These are phyloP conservation scores for Phytophthora cryptogea DNA, from an alignment of 352 stramenopile genomes.

Conservation along the genomic window DNA sequence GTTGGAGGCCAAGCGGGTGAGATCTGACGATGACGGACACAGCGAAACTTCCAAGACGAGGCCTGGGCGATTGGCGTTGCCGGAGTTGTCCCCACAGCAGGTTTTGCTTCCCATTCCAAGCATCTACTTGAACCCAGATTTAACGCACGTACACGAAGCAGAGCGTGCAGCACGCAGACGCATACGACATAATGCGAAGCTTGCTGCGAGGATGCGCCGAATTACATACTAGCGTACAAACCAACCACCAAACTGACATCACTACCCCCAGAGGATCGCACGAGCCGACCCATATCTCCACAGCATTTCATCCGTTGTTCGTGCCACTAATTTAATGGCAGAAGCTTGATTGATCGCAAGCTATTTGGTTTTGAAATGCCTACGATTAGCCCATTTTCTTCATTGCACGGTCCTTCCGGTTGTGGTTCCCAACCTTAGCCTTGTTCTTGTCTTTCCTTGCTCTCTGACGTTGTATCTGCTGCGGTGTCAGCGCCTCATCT, in stretches of 20 bases:
- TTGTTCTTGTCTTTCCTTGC: constrained; percentile 78
- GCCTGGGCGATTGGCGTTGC: constrained; percentile 15
- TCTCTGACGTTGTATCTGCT: constrained; percentile 51
- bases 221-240: constrained; percentile 44
- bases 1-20: constrained; percentile 18
- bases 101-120: constrained; percentile 56
- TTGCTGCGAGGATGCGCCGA: constrained; percentile 45
- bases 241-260: neutral
- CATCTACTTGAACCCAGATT: constrained; percentile 63
- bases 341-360: neutral
- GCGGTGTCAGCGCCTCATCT: constrained; percentile 24
- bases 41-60: constrained; percentile 24
- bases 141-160: constrained; percentile 42
- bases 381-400: constrained; percentile 73
- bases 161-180: constrained; percentile 44
- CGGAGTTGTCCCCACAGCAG: constrained; percentile 39
- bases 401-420: constrained; percentile 81
- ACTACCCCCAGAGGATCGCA: neutral
- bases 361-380: neutral
- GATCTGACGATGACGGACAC: constrained; percentile 15
- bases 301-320: neutral
- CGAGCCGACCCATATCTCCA: neutral
- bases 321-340: constrained; percentile 1
- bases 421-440: constrained; percentile 77
- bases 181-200: constrained; percentile 47